Evolutionary conservation across 805 yeast species (phyloP).

Genomic region (Pichia phayaonensis): DNA sequence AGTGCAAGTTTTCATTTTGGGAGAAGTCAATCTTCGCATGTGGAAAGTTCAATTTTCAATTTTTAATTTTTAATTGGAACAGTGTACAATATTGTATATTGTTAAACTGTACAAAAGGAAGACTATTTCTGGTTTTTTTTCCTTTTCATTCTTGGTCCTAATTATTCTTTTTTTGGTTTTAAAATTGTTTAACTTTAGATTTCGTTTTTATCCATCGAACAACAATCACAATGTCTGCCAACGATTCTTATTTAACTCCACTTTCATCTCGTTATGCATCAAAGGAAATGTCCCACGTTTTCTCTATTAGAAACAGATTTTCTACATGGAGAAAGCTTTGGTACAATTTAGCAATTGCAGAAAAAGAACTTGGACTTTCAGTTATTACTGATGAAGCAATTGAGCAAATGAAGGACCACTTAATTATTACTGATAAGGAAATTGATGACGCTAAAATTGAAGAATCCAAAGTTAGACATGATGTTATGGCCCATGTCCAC

Average conservation of each 20-base stretch:
- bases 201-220: not conserved
- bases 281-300: slow-evolving; percentile 90
- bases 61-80: not conserved
- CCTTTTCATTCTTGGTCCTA: no score
- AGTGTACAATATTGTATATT: no score
- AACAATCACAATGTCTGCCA: slow-evolving; percentile 15
- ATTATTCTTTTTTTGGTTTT: no score
- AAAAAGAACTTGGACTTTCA: slow-evolving; percentile 78
- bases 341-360: slow-evolving; percentile 93
- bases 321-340: slow-evolving; percentile 98
- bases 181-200: no score
- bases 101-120: no score
- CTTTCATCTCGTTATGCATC: slow-evolving; percentile 95
- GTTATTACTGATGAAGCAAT: slow-evolving; percentile 89
- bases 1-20: not conserved
- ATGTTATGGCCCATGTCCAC: slow-evolving; percentile 99
- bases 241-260: slow-evolving; percentile 85
- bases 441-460: slow-evolving; percentile 82
- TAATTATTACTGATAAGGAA: slow-evolving; percentile 86
- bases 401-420: slow-evolving; percentile 70
- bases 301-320: slow-evolving; percentile 88
- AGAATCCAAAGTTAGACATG: slow-evolving; percentile 97
- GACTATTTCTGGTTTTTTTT: no score
- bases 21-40: not conserved
- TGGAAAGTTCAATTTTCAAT: not conserved